A percentile compares a stretch with the other conserved stretches of the same genome.
Evolutionary conservation across 2,329 filamentous ascomycete genomes (phyloP).

Genomic region (Alternaria metachromatica): DNA sequence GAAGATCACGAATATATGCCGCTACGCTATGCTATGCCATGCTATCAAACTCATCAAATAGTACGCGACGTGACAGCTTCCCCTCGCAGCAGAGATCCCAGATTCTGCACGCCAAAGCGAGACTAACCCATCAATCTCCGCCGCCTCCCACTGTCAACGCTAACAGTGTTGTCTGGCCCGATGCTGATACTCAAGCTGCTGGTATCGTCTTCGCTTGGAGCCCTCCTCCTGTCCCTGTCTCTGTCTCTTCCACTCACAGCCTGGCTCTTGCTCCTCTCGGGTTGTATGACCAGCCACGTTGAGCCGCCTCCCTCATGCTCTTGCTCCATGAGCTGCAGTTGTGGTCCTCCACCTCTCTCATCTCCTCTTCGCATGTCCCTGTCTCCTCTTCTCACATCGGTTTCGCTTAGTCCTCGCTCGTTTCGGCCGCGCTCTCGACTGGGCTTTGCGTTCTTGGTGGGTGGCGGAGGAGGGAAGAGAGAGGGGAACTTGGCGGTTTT

Average conservation of each 20-base stretch:
- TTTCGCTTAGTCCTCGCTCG: conserved; percentile 11
- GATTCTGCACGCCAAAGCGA: not conserved
- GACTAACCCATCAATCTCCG: conserved; percentile 37
- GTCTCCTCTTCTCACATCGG: conserved; percentile 3
- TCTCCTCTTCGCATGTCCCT: conserved; percentile 10
- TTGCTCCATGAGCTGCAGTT: conserved; percentile 46
- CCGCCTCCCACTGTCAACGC: conserved; percentile 45
- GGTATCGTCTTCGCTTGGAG: conserved; percentile 37
- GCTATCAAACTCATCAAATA: conserved; percentile 11
- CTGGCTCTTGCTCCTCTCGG: conserved; percentile 45
- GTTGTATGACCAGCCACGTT: conserved; percentile 48
- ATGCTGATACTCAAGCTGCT: conserved; percentile 47
- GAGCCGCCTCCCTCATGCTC: conserved; percentile 42
- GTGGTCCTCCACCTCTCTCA: conserved; percentile 21
- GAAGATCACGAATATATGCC: not conserved
- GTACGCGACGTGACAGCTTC: not conserved
- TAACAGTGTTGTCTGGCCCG: conserved; percentile 48
- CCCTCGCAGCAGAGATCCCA: not conserved
- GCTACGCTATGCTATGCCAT: conserved; percentile 17
- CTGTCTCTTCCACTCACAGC: conserved; percentile 16
- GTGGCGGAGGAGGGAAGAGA: conserved; percentile 40
- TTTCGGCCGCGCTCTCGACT: conserved; percentile 20
- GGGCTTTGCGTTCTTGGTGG: conserved; percentile 29
- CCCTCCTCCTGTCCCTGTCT: conserved; percentile 22
- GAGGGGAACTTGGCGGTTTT: conserved; percentile 35